Base-by-base conservation (phyloP, 2,329 filamentous ascomycete genomes). In the Beauveria medogensis region DNA sequence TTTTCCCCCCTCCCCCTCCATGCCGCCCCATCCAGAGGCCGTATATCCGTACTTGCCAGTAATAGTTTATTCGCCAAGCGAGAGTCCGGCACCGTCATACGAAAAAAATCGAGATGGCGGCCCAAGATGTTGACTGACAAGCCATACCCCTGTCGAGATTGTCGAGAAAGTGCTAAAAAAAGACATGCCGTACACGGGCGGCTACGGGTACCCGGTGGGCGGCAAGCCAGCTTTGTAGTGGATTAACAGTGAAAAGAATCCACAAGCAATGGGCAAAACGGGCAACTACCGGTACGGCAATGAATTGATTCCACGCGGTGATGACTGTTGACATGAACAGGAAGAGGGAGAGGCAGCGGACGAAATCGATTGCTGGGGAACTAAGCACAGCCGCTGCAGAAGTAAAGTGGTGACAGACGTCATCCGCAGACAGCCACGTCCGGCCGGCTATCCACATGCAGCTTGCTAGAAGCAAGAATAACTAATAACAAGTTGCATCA, bases 131-230 rank as follows among this genome's bases (percentile, higher is more conserved):
- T 41, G 22, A 26, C 59, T 34, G 18, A 24, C 43, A 56, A 43
- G 18, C 16, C 24, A 56, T 18, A 57, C 30, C 58, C 51, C 43
- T 55, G 52, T 37, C 59, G 26, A 18, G 3, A 43, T 50, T 55
- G 52, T 37, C 59, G 26, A 18, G 3, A 43, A 5, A 41, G 24
- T 61, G 53, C 59, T 61, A 61, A 61, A 61, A 61, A 61, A 61
- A 61, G 53, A 55, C 24, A 22, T 48, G 26, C 56, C 56, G 41
- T 18, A 47, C 26, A n/a, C 16, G 34, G 50, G 56, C 56, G 56
- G 56, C 37, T 59, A 59, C 51, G 51, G 30, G 28, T 41, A 55
- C 48, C 51, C 43, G 51, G 56, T 52, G 56, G 50, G 57, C 57
- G 57, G 48, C 57, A 59, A 51, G 24, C 41, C 28, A 26, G 20